Base-by-base conservation (phyloP, 108 stramenopile genomes). In the Hondaea fermentalgiana region DNA sequence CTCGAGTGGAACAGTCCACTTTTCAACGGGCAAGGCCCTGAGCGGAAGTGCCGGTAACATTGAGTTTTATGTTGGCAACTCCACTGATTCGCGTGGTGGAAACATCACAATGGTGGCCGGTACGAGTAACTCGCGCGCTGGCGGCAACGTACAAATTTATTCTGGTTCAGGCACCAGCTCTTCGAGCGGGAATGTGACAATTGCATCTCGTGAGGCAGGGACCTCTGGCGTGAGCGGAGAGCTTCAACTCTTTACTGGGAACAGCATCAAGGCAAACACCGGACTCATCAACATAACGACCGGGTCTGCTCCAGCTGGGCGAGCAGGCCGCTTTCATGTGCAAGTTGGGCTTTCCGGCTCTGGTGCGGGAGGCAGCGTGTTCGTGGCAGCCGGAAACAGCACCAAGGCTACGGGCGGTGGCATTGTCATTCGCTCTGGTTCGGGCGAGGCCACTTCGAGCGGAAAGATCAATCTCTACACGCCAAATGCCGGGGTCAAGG, bases 401-500 rank as follows among this genome's bases (percentile, higher is more conserved):
- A 89, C 49, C 3, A 87, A 87, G 19, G 28, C 87, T 4, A 57
- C 87, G 4, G 89, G 89, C 29, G 89, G 89, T 25, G 5, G 28
- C 60, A 23, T 90, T 4, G 53, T 44, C 6, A 58, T 91, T 17
- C 19, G 25, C 5, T 53, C 88, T 19, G 90, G 90, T 4, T 60
- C 23, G 35, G 64, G 88, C 4, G 17, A 55, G 19, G 53, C 59
- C n/a, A 91, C 90, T 4, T 60, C 72, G 17, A 90, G 90, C n/a
- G 92, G 93, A 53, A 57, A 19, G 57, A 21, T 25, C 6, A 5
- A 47, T 91, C 0, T 42, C 10, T 17, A 58, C 10, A 91, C 90
- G 5, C 72, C 88, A 16, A 92, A 93, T 72, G 92, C 92, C 21
- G 92, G 92, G 19, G 57, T 72, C 44, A 71, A 45, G 4, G 92